Evolutionary conservation across 202 grass and related monocot species (phyloP).

Genomic region (Zizania palustris): DNA sequence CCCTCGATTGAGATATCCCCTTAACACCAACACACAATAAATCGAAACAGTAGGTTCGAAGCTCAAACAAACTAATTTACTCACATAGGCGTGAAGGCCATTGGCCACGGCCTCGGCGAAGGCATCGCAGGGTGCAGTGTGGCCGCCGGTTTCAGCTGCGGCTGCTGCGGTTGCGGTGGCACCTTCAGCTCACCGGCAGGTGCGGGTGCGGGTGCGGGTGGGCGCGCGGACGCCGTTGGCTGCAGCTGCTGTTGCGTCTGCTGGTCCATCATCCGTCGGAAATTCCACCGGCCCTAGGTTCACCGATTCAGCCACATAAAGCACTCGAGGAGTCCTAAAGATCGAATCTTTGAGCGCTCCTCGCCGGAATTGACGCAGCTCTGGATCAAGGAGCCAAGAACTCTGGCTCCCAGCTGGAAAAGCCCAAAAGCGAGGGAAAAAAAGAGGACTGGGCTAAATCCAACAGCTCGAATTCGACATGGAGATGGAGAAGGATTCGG

Average conservation of each 20-base stretch:
- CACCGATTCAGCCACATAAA: slow-evolving; percentile 33
- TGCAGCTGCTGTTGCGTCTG: slow-evolving; percentile 33
- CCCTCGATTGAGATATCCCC: background rate
- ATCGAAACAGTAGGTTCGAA: slow-evolving; percentile 30
- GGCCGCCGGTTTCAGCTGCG: slow-evolving; percentile 28
- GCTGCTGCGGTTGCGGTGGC: slow-evolving; percentile 27
- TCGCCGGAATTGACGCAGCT: slow-evolving; percentile 30
- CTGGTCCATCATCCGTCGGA: slow-evolving; percentile 44
- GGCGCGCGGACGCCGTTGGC: background rate
- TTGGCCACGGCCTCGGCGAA: slow-evolving; percentile 35
- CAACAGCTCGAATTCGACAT: slow-evolving; percentile 30
- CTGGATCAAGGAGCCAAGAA: slow-evolving; percentile 50
- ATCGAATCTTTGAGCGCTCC: background rate
- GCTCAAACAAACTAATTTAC: slow-evolving; percentile 29
- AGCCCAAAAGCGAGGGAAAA: background rate
- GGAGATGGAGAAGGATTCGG: slow-evolving; percentile 7
- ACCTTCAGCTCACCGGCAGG: slow-evolving; percentile 9
- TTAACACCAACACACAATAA: slow-evolving; percentile 18
- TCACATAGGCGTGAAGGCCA: slow-evolving; percentile 45
- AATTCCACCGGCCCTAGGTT: slow-evolving; percentile 35
- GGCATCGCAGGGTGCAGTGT: slow-evolving; percentile 19
- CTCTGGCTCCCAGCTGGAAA: slow-evolving; percentile 28
- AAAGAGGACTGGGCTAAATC: slow-evolving; percentile 32
- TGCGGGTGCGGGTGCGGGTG: background rate
- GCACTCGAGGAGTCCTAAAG: background rate